A percentile compares a stretch with the other conserved stretches of the same genome.
phyloP scores from a whole-genome alignment of 805 yeast genomes.

The Wickerhamiella slavikovae region DNA sequence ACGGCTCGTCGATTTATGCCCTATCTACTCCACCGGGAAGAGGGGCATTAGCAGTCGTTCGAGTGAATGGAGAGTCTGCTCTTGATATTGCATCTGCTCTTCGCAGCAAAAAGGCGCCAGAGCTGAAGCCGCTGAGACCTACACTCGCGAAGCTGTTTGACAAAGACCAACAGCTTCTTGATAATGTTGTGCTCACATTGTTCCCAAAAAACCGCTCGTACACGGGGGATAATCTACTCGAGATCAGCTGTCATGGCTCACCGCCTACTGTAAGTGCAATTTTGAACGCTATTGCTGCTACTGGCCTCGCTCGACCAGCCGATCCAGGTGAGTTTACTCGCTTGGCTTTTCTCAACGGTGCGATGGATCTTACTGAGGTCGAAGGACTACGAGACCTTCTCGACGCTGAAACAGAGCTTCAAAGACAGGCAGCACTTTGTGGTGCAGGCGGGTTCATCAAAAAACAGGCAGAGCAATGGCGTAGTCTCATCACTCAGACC shows the following conservation, averaged over 20 bases:
- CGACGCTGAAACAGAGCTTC: slow-evolving; percentile 85
- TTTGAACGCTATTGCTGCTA: slow-evolving; percentile 30
- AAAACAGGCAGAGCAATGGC: slow-evolving; percentile 39
- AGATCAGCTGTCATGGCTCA: slow-evolving; percentile 89
- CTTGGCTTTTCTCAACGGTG: slow-evolving; percentile 69
- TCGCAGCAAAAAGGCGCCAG: slow-evolving; percentile 5
- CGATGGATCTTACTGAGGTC: slow-evolving; percentile 68
- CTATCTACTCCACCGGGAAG: slow-evolving; percentile 64
- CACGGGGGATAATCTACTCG: slow-evolving; percentile 84
- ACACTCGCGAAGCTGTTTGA: slow-evolving; percentile 35
- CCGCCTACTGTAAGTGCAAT: slow-evolving; percentile 61
- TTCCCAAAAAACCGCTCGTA: slow-evolving; percentile 61
- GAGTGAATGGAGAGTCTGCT: slow-evolving; percentile 52
- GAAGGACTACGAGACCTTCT: slow-evolving; percentile 81
- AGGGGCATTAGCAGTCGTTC: slow-evolving; percentile 71
- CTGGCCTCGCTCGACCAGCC: slow-evolving; percentile 46
- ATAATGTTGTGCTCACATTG: slow-evolving; percentile 52
- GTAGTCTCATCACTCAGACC: slow-evolving; percentile 37
- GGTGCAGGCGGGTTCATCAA: slow-evolving; percentile 55
- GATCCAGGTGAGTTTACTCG: slow-evolving; percentile 83
- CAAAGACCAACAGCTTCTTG: slow-evolving; percentile 26
- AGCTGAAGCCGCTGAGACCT: slow-evolving; percentile 37
- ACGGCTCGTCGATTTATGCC: slow-evolving; percentile 87
- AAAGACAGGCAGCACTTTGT: slow-evolving; percentile 51
- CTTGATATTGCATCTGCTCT: slow-evolving; percentile 3